Base-by-base conservation (phyloP, 805 yeast genomes). In the Yarrowia sp. region DNA sequence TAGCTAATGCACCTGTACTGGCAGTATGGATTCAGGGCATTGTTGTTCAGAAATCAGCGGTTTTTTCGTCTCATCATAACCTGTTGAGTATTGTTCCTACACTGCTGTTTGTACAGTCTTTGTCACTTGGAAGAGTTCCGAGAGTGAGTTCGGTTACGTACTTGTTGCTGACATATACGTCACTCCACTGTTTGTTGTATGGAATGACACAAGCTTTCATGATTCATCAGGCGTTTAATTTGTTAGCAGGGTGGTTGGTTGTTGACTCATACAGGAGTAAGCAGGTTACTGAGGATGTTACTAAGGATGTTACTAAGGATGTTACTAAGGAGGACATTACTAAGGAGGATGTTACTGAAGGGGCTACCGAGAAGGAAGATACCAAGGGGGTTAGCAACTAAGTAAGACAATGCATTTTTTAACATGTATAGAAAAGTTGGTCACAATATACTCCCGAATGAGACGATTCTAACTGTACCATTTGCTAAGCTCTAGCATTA, bases 61-160 rank as follows among this genome's bases (percentile, higher is more conserved):
- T 96, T n/a, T 91, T 91, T 71, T 84, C 89, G 4, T 88, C 96
- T 0, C 96, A 91, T 73, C 96, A 92, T 73, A 92, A 90, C 71
- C 78, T 89, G 47, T 74, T 92, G 61, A 88, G 96, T 0, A 83
- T 92, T 28, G 75, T 87, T 8, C 96, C 97, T 0, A 84, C 89
- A 1, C 79, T 91, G 7, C 66, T 86, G 9, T 71, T 89, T 43
- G 82, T 84, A 48, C 87, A 85, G 68, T 75, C 79, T 48, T 81
- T 87, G 70, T 80, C 79, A 31, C 75, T 81, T 13, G 83, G 84
- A 4, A 75, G 75, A 42, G 74, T 78, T 68, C 72, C 84, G 28
- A 64, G 38, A 65, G 58, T 48, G 9, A 65, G 22, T 14, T 13
- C 45, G 6, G 58, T 32, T 82, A 1, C 73, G 74, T 13, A 66